Percentiles rank a stretch among this genome's conserved stretches.
Conservation (phyloP, 83 land plant species). For the Larix sibirica region DNA sequence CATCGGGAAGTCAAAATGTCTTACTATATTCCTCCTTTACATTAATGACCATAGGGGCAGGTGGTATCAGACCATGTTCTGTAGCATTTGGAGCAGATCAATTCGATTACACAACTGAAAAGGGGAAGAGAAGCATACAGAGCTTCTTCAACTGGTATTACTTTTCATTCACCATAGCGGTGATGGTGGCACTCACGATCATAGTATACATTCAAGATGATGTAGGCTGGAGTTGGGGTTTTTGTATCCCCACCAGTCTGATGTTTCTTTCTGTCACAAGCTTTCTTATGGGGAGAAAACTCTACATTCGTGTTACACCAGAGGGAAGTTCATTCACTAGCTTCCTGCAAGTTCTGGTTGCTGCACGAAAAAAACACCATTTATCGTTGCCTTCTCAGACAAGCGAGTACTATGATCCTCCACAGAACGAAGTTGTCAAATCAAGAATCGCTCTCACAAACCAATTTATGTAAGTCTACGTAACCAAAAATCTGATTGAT, state of each 20-base stretch:
- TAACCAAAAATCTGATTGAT: neutral
- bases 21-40: constrained; percentile 48
- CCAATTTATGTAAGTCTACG: constrained; percentile 44
- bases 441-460: constrained; percentile 26
- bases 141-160: constrained; percentile 83
- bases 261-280: constrained; percentile 48
- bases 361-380: constrained; percentile 45
- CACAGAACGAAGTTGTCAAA: too few species aligned
- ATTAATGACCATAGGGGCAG: constrained; percentile 59
- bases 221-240: constrained; percentile 70
- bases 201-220: constrained; percentile 64
- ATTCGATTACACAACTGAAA: constrained; percentile 34
- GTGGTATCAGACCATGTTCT: constrained; percentile 77
- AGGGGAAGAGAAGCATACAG: constrained; percentile 19
- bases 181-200: constrained; percentile 48
- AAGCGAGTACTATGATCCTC: too few species aligned
- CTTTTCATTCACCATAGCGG: constrained; percentile 56
- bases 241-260: constrained; percentile 55
- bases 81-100: constrained; percentile 79
- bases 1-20: constrained; percentile 28
- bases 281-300: constrained; percentile 50
- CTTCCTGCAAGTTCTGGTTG: constrained; percentile 50
- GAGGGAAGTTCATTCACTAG: constrained; percentile 62
- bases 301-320: constrained; percentile 54
- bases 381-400: constrained; percentile 38